These are phyloP conservation scores for Cornus controversa DNA, from an alignment of 148 eudicot species.

Conservation along the genomic window DNA sequence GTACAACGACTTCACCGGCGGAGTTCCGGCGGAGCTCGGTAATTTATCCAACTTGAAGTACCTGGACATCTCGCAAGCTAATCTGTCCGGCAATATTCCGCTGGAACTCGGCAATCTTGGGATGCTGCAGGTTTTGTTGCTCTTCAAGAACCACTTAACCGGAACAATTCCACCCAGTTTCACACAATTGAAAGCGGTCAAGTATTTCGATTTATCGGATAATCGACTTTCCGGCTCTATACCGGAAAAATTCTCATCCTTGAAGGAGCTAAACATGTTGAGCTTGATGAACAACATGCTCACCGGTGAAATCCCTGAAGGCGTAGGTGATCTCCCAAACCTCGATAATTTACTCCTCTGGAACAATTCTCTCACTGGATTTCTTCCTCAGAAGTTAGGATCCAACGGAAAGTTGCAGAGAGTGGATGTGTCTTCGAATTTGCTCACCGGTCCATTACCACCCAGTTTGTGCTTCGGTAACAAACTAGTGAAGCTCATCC, in stretches of 20 bases:
- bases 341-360: slow-evolving; percentile 55
- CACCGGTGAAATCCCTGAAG: slow-evolving; percentile 65
- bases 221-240: slow-evolving; percentile 64
- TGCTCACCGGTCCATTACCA: slow-evolving; percentile 64
- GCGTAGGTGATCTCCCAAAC: slow-evolving; percentile 58
- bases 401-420: slow-evolving; percentile 45
- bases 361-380: slow-evolving; percentile 78
- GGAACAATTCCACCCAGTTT: slow-evolving; percentile 66
- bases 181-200: slow-evolving; percentile 31
- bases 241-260: slow-evolving; percentile 43
- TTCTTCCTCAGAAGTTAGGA: slow-evolving; percentile 64
- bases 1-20: slow-evolving; percentile 49
- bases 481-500: slow-evolving; percentile 50
- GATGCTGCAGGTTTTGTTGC: slow-evolving; percentile 43
- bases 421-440: slow-evolving; percentile 82
- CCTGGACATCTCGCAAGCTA: slow-evolving; percentile 58
- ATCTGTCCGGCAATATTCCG: slow-evolving; percentile 62
- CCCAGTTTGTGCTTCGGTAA: slow-evolving; percentile 58
- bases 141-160: slow-evolving; percentile 52
- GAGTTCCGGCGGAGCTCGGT: slow-evolving; percentile 49
- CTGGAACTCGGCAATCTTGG: slow-evolving; percentile 51
- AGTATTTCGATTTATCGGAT: slow-evolving; percentile 62
- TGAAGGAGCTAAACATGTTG: slow-evolving; percentile 43
- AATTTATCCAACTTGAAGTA: slow-evolving; percentile 49
- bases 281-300: slow-evolving; percentile 56